phyloP scores from a whole-genome alignment of 352 stramenopile species.

The Peronosclerospora sorghi region DNA sequence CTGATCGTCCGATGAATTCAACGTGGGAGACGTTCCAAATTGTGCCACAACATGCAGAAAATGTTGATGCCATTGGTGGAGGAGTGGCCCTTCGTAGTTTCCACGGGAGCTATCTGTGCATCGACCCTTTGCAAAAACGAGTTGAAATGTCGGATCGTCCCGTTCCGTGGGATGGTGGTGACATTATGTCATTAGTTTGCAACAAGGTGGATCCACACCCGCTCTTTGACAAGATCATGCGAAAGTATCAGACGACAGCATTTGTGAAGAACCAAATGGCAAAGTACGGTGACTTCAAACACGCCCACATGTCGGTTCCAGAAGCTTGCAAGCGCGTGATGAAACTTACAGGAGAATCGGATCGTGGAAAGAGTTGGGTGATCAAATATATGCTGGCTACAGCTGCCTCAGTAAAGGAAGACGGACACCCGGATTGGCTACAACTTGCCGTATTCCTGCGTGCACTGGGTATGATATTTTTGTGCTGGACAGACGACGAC shows the following conservation, averaged over 20 bases:
- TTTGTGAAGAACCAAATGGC: slow-evolving; percentile 38
- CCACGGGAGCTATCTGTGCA: slow-evolving; percentile 67
- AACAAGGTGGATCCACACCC: slow-evolving; percentile 41
- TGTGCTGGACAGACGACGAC: slow-evolving; percentile 66
- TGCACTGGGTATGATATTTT: slow-evolving; percentile 60
- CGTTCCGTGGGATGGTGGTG: slow-evolving; percentile 56
- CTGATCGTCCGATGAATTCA: slow-evolving; percentile 60
- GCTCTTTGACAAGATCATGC: slow-evolving; percentile 56
- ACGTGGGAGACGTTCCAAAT: slow-evolving; percentile 85
- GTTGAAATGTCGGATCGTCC: slow-evolving; percentile 26
- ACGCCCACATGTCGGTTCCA: slow-evolving; percentile 39
- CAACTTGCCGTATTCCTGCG: slow-evolving; percentile 68
- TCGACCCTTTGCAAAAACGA: slow-evolving; percentile 30
- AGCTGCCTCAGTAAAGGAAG: slow-evolving; percentile 39
- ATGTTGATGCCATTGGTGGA: slow-evolving; percentile 6
- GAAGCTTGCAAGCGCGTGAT: slow-evolving; percentile 55
- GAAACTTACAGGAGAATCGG: slow-evolving; percentile 45
- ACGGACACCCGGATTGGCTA: slow-evolving; percentile 75
- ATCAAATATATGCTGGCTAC: slow-evolving; percentile 64
- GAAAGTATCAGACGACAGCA: slow-evolving; percentile 54
- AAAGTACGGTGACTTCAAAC: slow-evolving; percentile 39
- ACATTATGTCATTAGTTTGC: slow-evolving; percentile 69
- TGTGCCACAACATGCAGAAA: slow-evolving; percentile 37
- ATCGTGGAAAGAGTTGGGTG: slow-evolving; percentile 37
- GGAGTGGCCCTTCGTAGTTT: slow-evolving; percentile 67